Evolutionary conservation across 2,329 filamentous ascomycete species (phyloP).

Genomic region (Mycocentrospora acerina): DNA sequence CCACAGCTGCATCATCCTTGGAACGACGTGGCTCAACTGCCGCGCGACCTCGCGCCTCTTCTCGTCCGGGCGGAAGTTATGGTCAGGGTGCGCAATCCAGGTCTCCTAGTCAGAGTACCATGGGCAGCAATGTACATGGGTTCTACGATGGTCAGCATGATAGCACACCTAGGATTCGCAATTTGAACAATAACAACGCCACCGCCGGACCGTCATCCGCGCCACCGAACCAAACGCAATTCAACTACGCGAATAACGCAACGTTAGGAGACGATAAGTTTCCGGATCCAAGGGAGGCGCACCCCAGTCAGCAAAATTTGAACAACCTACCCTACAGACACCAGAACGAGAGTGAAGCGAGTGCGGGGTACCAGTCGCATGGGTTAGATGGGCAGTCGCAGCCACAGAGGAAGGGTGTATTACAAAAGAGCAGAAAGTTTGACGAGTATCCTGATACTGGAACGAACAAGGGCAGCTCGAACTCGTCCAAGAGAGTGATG

Average conservation of each 20-base stretch:
- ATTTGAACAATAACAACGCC: conserved; percentile 6
- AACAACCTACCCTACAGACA: conserved; percentile 35
- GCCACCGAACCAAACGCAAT: conserved; percentile 40
- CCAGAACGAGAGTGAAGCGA: conserved; percentile 40
- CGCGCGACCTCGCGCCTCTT: conserved; percentile 30
- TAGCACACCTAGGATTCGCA: conserved; percentile 26
- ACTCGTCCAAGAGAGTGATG: conserved; percentile 91
- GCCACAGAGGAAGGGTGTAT: conserved; percentile 51
- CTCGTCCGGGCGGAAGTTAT: conserved; percentile 45
- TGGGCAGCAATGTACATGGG: conserved; percentile 45
- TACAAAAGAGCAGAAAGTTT: conserved; percentile 86
- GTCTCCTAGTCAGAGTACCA: conserved; percentile 49
- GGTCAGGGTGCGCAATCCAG: conserved; percentile 45
- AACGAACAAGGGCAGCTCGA: conserved; percentile 46
- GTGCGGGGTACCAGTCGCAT: conserved; percentile 30
- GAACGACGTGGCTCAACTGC: conserved; percentile 39
- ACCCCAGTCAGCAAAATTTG: conserved; percentile 26
- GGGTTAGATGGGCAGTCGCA: too few relatives aligned
- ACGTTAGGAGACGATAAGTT: conserved; percentile 41
- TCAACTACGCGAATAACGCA: conserved; percentile 26
- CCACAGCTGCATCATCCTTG: conserved; percentile 30
- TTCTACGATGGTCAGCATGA: conserved; percentile 46
- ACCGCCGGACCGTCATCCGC: conserved; percentile 33
- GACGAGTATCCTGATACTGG: conserved; percentile 75
- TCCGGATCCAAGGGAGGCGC: conserved; percentile 33